Base-by-base conservation (phyloP, 768 basidiomycete species). In the Leccinum variicolor region DNA sequence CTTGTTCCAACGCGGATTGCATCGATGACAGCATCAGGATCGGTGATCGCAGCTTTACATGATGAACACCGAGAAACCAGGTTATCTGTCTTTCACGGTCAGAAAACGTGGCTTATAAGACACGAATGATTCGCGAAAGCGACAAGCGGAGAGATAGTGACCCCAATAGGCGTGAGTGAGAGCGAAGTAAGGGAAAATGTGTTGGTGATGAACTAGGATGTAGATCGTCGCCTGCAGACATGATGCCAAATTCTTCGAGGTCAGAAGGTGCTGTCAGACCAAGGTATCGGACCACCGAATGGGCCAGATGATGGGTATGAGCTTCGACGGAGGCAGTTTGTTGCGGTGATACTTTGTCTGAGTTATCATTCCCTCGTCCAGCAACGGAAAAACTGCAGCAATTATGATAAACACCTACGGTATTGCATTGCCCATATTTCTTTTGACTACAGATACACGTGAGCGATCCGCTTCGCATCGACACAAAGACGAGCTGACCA, bases 71-170 rank as follows among this genome's bases (percentile, higher is more conserved):
- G 78, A 28, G 78, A 76, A 1, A 78, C 36, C 21, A 64, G 69
- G 61, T 75, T 71, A 33, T 86, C 89, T 87, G 59, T 41, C 4
- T 4, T n/a, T 52, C 23, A 17, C 21, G 6, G 48, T 54, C 19
- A 41, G 56, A 31, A 33, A 3, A 8, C 17, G 48, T 13, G 39
- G 8, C 13, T 26, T 6, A 45, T 39, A 19, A 83, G 79, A 66
- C 94, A 95, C 0, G 89, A 90, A 67, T 98, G 94, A 66, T 97
- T 97, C 56, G 90, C 81, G 11, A 97, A 76, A 0, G 94, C 94
- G 4, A 87, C 74, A 0, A 82, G 65, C 0, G 95, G 94, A 1
- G 91, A 90, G 14, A 95, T 80, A n/a, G 88, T 84, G 2, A 87
- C 86, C 6, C 96, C 96, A 34, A 98, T 77, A 0, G 94, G 89